Base-by-base conservation (phyloP, 139 green algal species). In the Spirogloea muscicola region DNA sequence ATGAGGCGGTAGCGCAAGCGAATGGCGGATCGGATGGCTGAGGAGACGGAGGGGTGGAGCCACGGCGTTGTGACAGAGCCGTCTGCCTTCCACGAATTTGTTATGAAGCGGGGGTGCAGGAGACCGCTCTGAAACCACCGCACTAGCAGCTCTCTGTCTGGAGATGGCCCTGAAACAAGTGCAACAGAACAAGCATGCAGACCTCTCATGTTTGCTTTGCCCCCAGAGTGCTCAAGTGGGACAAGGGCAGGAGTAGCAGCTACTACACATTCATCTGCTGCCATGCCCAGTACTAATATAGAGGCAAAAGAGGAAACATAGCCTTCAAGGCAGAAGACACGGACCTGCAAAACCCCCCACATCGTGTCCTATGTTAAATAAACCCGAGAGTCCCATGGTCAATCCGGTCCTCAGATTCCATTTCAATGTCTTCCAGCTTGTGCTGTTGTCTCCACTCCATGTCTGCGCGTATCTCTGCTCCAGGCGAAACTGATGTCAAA, bases 391-490 rank as follows among this genome's bases (percentile, higher is more conserved):
- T 18, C 38, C 52, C 21, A 77, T 27, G 27, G 25, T 43, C 55
- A 77, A 57, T 21, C 69, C 55, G 21, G 60, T 70, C 21, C 55
- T 37, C 16, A 77, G 55, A 9, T 77, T 77, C 57, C 60, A 77
- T 25, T 49, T 69, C 9, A 77, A 57, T 18, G 69, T 29, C 21
- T 34, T 29, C 57, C 69, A 77, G 21, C 69, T 71, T 3, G 69
- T 77, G 69, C 55, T 59, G 37, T 77, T 77, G 37, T 77, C 69
- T n/a, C 69, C 69, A 6, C 38, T 51, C 69, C 69, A 77, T 13
- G 69, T 77, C 44, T 77, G 69, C 5, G 55, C 69, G 55, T 77
- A 77, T 13, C 69, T 10, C 55, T n/a, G n/a, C n/a, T n/a, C n/a
- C n/a, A n/a, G n/a, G n/a, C n/a, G n/a, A n/a, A n/a, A n/a, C n/a